phyloP scores from a whole-genome alignment of 768 basidiomycete species.

The Suillus cothurnatus region DNA sequence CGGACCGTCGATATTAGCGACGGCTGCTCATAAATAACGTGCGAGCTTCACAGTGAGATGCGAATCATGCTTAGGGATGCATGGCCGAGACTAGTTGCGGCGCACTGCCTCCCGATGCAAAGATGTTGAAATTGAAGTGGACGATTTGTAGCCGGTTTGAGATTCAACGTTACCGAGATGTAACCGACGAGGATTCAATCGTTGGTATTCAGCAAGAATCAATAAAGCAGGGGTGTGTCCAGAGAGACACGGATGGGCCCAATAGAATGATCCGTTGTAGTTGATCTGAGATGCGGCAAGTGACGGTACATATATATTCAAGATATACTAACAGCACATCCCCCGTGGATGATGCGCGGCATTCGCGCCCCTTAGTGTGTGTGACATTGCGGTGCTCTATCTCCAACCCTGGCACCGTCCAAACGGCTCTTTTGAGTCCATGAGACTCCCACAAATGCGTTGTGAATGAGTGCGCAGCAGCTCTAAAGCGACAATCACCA shows the following conservation, averaged over 20 bases:
- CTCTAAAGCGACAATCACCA: slow-evolving; percentile 33
- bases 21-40: slow-evolving; percentile 5
- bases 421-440: slow-evolving; percentile 10
- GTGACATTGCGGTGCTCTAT: slow-evolving; percentile 20
- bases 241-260: neutral
- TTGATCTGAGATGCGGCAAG: slow-evolving; percentile 22
- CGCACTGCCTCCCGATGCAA: neutral
- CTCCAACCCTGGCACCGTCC: slow-evolving; percentile 17
- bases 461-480: slow-evolving; percentile 35
- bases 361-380: slow-evolving; percentile 26
- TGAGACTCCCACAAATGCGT: slow-evolving; percentile 14
- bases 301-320: slow-evolving; percentile 6
- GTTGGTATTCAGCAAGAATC: neutral
- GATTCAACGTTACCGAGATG: neutral
- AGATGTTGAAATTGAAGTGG: neutral
- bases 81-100: neutral
- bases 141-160: neutral
- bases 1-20: neutral
- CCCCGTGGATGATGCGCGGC: slow-evolving; percentile 14
- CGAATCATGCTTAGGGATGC: neutral
- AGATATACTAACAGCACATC: slow-evolving; percentile 13
- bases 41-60: slow-evolving; percentile 7
- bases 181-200: neutral
- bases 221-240: neutral
- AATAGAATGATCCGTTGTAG: slow-evolving; percentile 30